A percentile compares a stretch with the other conserved stretches of the same genome.
Conservation (phyloP, 1,284 basidiomycete species). For the Clitocybe nebularis region DNA sequence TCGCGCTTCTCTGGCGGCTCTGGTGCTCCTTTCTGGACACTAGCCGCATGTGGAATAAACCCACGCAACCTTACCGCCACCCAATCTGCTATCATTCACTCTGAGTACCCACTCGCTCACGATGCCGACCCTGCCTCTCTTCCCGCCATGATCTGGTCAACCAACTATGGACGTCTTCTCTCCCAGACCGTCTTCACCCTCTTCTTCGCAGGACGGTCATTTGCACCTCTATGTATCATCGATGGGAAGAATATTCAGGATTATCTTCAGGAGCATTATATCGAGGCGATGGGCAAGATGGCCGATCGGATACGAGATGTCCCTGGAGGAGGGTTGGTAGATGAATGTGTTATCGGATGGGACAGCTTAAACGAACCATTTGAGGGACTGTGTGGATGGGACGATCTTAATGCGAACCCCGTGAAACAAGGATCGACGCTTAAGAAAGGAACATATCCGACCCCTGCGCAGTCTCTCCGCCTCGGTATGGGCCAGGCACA, state of each 20-base stretch:
- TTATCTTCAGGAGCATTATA: slow-evolving; percentile 85
- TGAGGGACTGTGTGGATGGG: slow-evolving; percentile 80
- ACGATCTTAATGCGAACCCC: slow-evolving; percentile 68
- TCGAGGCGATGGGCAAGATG: slow-evolving; percentile 72
- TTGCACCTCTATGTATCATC: slow-evolving; percentile 88
- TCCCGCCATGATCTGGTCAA: slow-evolving; percentile 96
- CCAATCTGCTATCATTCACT: slow-evolving; percentile 83
- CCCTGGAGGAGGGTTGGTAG: slow-evolving; percentile 73
- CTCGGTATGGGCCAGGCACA: slow-evolving; percentile 87
- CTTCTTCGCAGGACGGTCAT: slow-evolving; percentile 90
- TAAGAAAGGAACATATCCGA: slow-evolving; percentile 85
- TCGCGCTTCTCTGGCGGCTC: slow-evolving; percentile 96
- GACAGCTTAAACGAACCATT: slow-evolving; percentile 95
- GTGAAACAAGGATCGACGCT: slow-evolving; percentile 65
- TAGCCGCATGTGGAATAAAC: slow-evolving; percentile 89
- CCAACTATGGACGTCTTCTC: slow-evolving; percentile 89
- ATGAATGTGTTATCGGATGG: slow-evolving; percentile 93
- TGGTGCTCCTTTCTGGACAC: slow-evolving; percentile 94
- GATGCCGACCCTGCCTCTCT: slow-evolving; percentile 67
- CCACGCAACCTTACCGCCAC: slow-evolving; percentile 84
- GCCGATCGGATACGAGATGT: slow-evolving; percentile 74
- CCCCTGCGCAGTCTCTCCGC: slow-evolving; percentile 79
- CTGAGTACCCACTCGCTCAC: slow-evolving; percentile 74
- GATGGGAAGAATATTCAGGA: slow-evolving; percentile 95
- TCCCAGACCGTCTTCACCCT: slow-evolving; percentile 91